phyloP scores from a whole-genome alignment of 257 asterid genomes.

The Solanum rostratum region DNA sequence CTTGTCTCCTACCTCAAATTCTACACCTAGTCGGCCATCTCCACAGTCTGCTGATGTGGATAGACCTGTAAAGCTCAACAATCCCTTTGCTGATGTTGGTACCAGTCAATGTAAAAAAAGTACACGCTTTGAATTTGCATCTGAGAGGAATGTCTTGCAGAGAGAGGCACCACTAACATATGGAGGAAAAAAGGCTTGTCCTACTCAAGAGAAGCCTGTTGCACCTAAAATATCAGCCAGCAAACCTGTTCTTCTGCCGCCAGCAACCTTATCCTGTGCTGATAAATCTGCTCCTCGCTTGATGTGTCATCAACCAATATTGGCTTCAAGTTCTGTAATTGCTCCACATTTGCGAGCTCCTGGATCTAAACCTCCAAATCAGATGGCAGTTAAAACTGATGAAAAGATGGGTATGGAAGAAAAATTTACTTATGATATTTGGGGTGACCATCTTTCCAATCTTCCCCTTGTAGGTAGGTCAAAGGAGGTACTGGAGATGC shows the following conservation, averaged over 20 bases:
- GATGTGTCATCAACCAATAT: constrained; percentile 25
- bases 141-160: constrained; percentile 13
- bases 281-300: constrained; percentile 22
- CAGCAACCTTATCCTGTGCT: constrained; percentile 49
- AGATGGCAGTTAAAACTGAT: constrained; percentile 18
- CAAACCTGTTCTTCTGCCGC: constrained; percentile 45
- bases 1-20: constrained; percentile 46
- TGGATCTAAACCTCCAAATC: constrained; percentile 36
- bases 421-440: constrained; percentile 59
- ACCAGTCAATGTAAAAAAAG: constrained; percentile 10
- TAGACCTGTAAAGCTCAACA: constrained; percentile 19
- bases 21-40: constrained; percentile 35
- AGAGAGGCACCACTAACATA: constrained; percentile 10
- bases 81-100: constrained; percentile 13
- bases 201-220: constrained; percentile 23
- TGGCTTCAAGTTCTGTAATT: constrained; percentile 38
- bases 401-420: constrained; percentile 24
- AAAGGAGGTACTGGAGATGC: constrained; percentile 12
- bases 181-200: constrained; percentile 4
- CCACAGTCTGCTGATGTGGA: constrained; percentile 25
- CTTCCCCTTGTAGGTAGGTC: constrained; percentile 23
- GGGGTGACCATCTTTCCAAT: constrained; percentile 86
- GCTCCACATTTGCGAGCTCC: constrained; percentile 77
- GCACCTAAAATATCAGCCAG: constrained; percentile 17
- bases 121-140: constrained; percentile 11